Conservation (phyloP, 257 asterid species). For the Petunia secreta region DNA sequence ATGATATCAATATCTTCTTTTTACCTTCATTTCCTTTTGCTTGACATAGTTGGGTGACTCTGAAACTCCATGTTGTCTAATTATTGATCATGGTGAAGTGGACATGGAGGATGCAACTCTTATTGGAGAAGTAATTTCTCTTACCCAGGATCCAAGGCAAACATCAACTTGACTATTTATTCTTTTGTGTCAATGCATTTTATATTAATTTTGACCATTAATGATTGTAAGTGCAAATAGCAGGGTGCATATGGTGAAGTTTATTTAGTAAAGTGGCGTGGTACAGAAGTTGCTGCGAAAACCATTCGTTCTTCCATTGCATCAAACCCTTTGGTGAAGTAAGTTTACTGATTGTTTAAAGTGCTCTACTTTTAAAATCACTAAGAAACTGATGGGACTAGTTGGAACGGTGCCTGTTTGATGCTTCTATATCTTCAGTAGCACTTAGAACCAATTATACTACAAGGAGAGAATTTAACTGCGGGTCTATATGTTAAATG, state of each 20-base stretch:
- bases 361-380: background rate
- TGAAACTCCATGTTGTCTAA: slow-evolving; percentile 48
- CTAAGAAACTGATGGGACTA: background rate
- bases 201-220: background rate
- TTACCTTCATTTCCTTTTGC: slow-evolving; percentile 27
- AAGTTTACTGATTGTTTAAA: slow-evolving; percentile 31
- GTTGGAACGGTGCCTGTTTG: background rate
- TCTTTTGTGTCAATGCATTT: slow-evolving; percentile 14
- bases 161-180: slow-evolving; percentile 29
- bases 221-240: slow-evolving; percentile 15
- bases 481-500: background rate
- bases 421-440: background rate
- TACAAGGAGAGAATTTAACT: background rate
- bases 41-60: slow-evolving; percentile 53
- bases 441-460: background rate
- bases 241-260: slow-evolving; percentile 74
- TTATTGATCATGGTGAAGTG: slow-evolving; percentile 58
- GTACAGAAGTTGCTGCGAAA: slow-evolving; percentile 74
- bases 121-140: slow-evolving; percentile 66
- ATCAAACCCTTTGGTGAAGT: slow-evolving; percentile 59
- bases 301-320: slow-evolving; percentile 67
- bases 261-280: slow-evolving; percentile 70
- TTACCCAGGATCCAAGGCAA: slow-evolving; percentile 41
- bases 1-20: slow-evolving; percentile 13
- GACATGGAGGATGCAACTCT: slow-evolving; percentile 51